Base-by-base conservation (phyloP, 2,329 filamentous ascomycete genomes). In the Polytolypa hystricis region DNA sequence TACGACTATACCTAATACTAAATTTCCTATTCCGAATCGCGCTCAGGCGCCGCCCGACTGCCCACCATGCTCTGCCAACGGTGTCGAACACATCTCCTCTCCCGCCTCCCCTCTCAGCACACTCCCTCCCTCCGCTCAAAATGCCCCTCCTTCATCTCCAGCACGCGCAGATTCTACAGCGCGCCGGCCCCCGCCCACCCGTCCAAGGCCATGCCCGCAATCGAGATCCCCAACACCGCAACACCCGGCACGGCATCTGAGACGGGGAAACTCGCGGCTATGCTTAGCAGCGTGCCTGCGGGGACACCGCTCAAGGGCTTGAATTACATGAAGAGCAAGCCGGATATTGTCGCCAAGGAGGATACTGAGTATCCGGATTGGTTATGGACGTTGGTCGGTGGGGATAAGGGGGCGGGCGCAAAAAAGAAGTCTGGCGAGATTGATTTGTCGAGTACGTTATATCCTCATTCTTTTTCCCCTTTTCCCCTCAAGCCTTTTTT, bases 301-400 rank as follows among this genome's bases (percentile, higher is more conserved):
- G 65, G 65, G 8, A 59, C 57, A 4, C 55, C 52, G 39, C 35
- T 68, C 41, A 51, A 52, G 16, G 62, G 62, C 9, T 50, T 68
- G 30, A 65, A 64, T 40, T 67, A 67, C 47, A 57, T 62, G 38
- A 67, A 67, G 48, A 64, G 64, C 46, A 62, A 65, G 41, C 56
- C 62, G 5, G 59, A 64, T 25, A 42, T 66, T 16, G 36, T 65
- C 34, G 65, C 65, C 9, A 42, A 58, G 48, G 64, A 67, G 38
- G 65, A 68, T 43, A 52, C 56, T 28, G 65, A 67, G 44, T 68
- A 68, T 44, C 65, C 65, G 10, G 58, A 65, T 10, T 68, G 65
- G 65, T 42, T 68, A 36, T 68, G 65, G 65, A 52, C 45, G 4
- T 47, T 68, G 39, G 44, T 66, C 40, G 60, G 63, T 34, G 51